These are phyloP conservation scores for Vinca minor DNA, from an alignment of 257 asterid genomes.

Conservation along the genomic window DNA sequence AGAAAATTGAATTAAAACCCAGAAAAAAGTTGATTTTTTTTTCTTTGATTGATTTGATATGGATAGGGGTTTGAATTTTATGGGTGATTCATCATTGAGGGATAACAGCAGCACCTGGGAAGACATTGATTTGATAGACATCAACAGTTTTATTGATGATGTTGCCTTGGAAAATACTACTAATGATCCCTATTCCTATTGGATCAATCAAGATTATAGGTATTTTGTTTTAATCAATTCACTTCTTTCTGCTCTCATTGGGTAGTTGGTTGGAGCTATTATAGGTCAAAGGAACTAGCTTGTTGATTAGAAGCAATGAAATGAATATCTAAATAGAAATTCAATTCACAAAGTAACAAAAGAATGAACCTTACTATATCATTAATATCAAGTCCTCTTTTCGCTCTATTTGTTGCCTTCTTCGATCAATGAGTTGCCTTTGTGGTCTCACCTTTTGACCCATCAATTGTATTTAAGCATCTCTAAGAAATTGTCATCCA, in stretches of 20 bases:
- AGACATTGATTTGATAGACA: conserved; percentile 17
- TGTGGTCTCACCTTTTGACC: too few relatives aligned
- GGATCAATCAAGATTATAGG: conserved; percentile 15
- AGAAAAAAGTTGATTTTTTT: background rate
- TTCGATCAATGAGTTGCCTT: too few relatives aligned
- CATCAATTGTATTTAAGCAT: too few relatives aligned
- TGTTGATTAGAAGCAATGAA: too few relatives aligned
- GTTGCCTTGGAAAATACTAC: conserved; percentile 11
- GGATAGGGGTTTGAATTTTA: background rate
- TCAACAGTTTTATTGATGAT: conserved; percentile 15
- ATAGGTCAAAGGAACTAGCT: too few relatives aligned
- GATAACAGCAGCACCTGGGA: conserved; percentile 16
- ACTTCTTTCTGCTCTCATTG: background rate
- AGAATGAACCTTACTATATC: too few relatives aligned
- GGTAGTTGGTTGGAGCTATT: too few relatives aligned
- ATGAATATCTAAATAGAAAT: too few relatives aligned
- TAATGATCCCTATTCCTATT: conserved; percentile 14
- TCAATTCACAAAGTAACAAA: too few relatives aligned
- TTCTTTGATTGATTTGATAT: background rate
- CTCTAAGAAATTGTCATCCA: too few relatives aligned
- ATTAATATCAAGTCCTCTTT: background rate
- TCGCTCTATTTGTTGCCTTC: background rate
- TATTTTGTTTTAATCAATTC: background rate
- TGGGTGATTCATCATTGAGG: conserved; percentile 2
- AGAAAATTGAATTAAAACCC: background rate